Percentiles rank a stretch among this genome's conserved stretches.
These are phyloP conservation scores for Chaetothyriales sp. DNA, from an alignment of 2,329 filamentous ascomycete species.

Conservation along the genomic window DNA sequence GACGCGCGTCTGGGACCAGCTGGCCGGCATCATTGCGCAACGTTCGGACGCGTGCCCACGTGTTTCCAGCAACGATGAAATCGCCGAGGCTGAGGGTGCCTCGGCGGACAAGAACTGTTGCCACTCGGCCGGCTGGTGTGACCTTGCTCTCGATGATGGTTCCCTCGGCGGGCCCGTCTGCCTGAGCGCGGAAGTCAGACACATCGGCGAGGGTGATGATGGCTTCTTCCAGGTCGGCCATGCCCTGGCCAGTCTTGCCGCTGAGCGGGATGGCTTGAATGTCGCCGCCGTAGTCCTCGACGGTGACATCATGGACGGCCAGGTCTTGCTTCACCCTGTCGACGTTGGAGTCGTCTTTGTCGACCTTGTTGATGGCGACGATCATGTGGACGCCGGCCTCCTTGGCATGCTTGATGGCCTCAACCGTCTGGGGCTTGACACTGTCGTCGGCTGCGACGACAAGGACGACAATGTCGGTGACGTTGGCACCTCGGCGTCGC, in stretches of 20 bases:
- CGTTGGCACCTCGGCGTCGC: conserved; percentile 86
- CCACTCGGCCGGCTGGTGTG: conserved; percentile 69
- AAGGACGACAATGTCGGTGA: conserved; percentile 91
- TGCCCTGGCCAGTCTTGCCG: conserved; percentile 85
- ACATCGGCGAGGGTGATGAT: conserved; percentile 77
- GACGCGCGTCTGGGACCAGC: conserved; percentile 58
- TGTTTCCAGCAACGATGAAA: conserved; percentile 72
- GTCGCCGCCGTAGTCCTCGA: conserved; percentile 91
- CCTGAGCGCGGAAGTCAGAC: conserved; percentile 74
- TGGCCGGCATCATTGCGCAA: conserved; percentile 74
- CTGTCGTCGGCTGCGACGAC: conserved; percentile 95
- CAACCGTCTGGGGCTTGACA: conserved; percentile 91
- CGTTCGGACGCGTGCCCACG: conserved; percentile 74
- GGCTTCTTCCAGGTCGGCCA: conserved; percentile 83
- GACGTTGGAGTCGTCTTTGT: conserved; percentile 68
- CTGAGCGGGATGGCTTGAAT: conserved; percentile 84
- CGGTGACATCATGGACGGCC: conserved; percentile 66
- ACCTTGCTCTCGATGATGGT: conserved; percentile 89
- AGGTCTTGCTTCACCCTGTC: conserved; percentile 83
- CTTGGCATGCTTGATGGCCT: conserved; percentile 88
- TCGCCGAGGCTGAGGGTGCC: conserved; percentile 74
- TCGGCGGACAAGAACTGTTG: conserved; percentile 75
- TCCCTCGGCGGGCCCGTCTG: conserved; percentile 66
- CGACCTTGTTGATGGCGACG: conserved; percentile 94
- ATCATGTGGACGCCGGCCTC: conserved; percentile 84